phyloP scores from a whole-genome alignment of 2,329 filamentous ascomycete species.

The Fusarium kyushuense region DNA sequence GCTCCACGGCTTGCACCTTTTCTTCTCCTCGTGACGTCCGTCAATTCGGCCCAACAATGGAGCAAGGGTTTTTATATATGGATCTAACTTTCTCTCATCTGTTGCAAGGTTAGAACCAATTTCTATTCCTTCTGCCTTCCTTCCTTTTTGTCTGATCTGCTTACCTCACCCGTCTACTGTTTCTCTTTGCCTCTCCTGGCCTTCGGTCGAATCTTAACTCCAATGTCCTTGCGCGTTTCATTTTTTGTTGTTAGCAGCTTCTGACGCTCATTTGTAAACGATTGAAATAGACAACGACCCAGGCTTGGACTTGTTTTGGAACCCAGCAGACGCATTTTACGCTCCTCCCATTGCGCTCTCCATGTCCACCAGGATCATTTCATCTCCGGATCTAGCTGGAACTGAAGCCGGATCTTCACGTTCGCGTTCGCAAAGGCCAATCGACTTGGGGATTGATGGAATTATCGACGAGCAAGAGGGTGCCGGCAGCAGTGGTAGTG shows the following conservation, averaged over 20 bases:
- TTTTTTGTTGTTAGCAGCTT: slow-evolving; percentile 28
- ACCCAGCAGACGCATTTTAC: slow-evolving; percentile 28
- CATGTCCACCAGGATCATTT: slow-evolving; percentile 43
- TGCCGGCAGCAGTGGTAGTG: slow-evolving; percentile 5
- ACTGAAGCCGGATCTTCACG: slow-evolving; percentile 23
- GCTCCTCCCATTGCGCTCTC: slow-evolving; percentile 40
- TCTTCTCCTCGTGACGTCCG: slow-evolving; percentile 31
- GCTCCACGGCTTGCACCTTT: slow-evolving; percentile 34
- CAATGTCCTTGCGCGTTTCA: slow-evolving; percentile 10
- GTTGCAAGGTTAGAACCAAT: slow-evolving; percentile 46
- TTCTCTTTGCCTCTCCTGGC: slow-evolving; percentile 7
- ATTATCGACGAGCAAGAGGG: background rate
- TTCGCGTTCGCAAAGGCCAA: slow-evolving; percentile 31
- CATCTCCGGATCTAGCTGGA: slow-evolving; percentile 31
- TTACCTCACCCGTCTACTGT: background rate
- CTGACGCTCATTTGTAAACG: slow-evolving; percentile 41
- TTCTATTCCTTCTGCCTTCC: slow-evolving; percentile 1
- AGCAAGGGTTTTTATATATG: slow-evolving; percentile 42
- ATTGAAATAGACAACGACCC: slow-evolving; percentile 42
- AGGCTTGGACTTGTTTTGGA: slow-evolving; percentile 40
- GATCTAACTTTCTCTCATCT: slow-evolving; percentile 40
- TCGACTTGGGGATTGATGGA: slow-evolving; percentile 25
- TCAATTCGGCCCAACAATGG: slow-evolving; percentile 40
- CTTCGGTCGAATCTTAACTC: slow-evolving; percentile 4
- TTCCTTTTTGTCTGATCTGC: background rate